Evolutionary conservation across 2,329 filamentous ascomycete species (phyloP).

Genomic region (Calonectria pteridis): DNA sequence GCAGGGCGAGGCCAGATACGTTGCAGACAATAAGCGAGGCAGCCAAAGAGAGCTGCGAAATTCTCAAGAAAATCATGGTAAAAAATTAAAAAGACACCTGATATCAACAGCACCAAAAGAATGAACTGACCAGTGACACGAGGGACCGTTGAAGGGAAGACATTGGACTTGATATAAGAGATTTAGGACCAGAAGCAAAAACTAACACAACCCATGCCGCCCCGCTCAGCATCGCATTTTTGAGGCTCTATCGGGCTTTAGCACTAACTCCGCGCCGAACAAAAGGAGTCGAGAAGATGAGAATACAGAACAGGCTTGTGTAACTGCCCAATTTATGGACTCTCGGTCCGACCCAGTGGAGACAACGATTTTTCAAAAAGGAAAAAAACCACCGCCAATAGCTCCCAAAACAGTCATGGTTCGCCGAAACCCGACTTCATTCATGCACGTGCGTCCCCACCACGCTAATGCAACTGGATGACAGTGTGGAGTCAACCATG

Average conservation of each 20-base stretch:
- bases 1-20: neutral
- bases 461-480: conserved; percentile 4
- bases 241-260: neutral
- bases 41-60: neutral
- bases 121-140: neutral
- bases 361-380: too few species aligned
- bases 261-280: neutral
- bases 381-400: too few species aligned
- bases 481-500: neutral
- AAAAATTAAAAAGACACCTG: neutral
- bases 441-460: neutral
- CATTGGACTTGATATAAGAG: neutral
- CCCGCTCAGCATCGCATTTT: neutral
- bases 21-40: too few species aligned
- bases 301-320: neutral
- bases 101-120: neutral
- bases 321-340: too few species aligned
- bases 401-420: too few species aligned
- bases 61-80: neutral
- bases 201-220: neutral
- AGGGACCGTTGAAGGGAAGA: neutral
- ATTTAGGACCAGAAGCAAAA: neutral
- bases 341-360: neutral
- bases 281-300: neutral
- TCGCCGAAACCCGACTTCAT: neutral